Evolutionary conservation across 129 eudicot genomes (phyloP), one percentile per base, ranked within the genome.

Genomic region (Ambrosia artemisiifolia): DNA sequence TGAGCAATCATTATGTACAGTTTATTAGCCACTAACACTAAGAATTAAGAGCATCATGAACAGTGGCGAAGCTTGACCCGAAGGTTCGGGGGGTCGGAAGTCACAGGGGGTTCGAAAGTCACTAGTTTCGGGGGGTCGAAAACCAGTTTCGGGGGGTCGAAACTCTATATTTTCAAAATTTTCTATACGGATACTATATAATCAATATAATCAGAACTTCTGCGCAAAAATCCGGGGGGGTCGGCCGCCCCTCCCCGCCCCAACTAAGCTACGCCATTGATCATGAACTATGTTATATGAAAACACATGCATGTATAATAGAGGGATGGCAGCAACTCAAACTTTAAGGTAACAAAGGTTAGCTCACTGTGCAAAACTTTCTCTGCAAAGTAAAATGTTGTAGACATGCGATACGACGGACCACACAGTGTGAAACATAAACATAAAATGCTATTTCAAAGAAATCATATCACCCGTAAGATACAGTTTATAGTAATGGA

Each of bases 1-100:
- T 95, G 83, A 71, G 80, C 32, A 80, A 77, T 36, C 40, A 72
- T 50, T 79, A 48, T 14, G 72, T 3, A 69, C 14, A 59, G 38
- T 55, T 77, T 20, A 19, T 24, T 16, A 71, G 40, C 44, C 60
- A 53, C 10, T 32, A 20, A 50, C 60, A 53, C 10, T 32, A 20
- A 50, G 70, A 28, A 63, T 48, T 63, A 11, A 36, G 32, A 51
- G 40, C 55, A 24, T 43, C 13, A 46, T 59, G 7, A 61, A 24
- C 28, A n/a, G n/a, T n/a, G n/a, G n/a, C n/a, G n/a, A n/a, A n/a
- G n/a, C n/a, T n/a, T n/a, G n/a, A n/a, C n/a, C n/a, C n/a, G n/a
- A n/a, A n/a, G n/a, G n/a, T n/a, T n/a, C n/a, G n/a, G n/a, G n/a
- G n/a, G n/a, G n/a, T n/a, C n/a, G n/a, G n/a, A n/a, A n/a, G n/a